phyloP scores from a whole-genome alignment of 352 stramenopile genomes.

The Pythium rishiriense region DNA sequence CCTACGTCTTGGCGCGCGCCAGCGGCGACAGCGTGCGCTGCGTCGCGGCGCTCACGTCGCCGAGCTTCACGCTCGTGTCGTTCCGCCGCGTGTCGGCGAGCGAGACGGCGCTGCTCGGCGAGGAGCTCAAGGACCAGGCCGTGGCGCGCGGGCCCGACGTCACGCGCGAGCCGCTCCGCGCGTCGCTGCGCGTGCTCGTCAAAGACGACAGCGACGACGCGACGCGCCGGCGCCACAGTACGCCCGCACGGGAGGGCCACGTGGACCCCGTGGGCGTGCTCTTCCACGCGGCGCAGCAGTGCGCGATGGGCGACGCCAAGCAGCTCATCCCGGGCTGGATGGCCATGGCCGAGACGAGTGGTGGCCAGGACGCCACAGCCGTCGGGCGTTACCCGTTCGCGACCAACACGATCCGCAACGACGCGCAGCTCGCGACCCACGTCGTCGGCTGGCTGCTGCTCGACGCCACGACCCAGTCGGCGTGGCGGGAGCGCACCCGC shows the following conservation, averaged over 20 bases:
- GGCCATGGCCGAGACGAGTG: neutral
- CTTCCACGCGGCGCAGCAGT: conserved; percentile 2
- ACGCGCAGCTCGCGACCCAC: conserved; percentile 5
- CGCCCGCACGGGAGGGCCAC: neutral
- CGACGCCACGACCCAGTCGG: neutral
- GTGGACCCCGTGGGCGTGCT: conserved; percentile 3
- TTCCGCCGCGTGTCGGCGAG: conserved; percentile 16
- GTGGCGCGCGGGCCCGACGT: neutral
- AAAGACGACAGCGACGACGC: conserved; percentile 3
- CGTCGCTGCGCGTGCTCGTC: neutral
- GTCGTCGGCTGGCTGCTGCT: conserved; percentile 15
- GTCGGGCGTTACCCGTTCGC: too few species aligned
- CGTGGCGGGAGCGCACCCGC: conserved; percentile 6
- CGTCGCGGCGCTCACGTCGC: conserved; percentile 7
- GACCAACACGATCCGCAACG: too few species aligned
- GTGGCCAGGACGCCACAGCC: neutral
- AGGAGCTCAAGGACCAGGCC: conserved; percentile 10
- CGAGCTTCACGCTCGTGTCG: conserved; percentile 16
- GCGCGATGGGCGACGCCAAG: neutral
- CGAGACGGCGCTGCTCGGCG: conserved; percentile 10
- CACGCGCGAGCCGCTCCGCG: neutral
- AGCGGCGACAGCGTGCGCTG: conserved; percentile 4
- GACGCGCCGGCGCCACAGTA: too few species aligned
- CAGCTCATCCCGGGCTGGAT: conserved; percentile 6
- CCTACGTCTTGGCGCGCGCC: conserved; percentile 10